Conservation (phyloP, 441 rosid species). For the Flueggea neowawraea region DNA sequence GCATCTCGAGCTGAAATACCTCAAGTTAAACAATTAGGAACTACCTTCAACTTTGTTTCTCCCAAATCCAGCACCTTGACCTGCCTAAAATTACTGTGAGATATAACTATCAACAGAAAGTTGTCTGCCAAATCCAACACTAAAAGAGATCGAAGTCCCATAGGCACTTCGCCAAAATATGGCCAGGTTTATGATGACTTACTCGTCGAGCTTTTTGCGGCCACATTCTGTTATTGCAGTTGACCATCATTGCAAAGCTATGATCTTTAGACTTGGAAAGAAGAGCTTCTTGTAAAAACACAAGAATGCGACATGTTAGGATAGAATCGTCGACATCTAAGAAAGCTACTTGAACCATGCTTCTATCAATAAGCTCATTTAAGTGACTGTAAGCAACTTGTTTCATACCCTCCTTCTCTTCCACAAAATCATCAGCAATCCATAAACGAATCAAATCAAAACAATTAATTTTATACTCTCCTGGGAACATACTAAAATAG, state of each 20-base stretch:
- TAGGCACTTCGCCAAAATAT: too few species aligned
- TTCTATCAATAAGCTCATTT: conserved; percentile 19
- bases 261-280: conserved; percentile 12
- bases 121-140: conserved; percentile 17
- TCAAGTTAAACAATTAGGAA: neutral
- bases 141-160: too few species aligned
- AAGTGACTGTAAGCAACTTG: conserved; percentile 28
- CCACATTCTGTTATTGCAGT: conserved; percentile 4
- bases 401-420: conserved; percentile 19
- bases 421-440: conserved; percentile 29
- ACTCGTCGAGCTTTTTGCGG: conserved; percentile 28
- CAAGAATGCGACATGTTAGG: conserved; percentile 23
- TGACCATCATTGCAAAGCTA: conserved; percentile 2
- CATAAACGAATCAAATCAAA: conserved; percentile 19
- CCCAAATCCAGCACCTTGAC: neutral
- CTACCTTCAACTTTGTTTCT: too few species aligned
- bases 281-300: conserved; percentile 12
- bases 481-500: conserved; percentile 22
- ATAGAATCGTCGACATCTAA: conserved; percentile 9
- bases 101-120: neutral
- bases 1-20: neutral
- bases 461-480: conserved; percentile 9
- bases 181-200: conserved; percentile 25
- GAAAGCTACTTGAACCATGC: conserved; percentile 10
- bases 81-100: neutral